Base-by-base conservation (phyloP, 2,329 filamentous ascomycete genomes). In the Monilinia aucupariae region DNA sequence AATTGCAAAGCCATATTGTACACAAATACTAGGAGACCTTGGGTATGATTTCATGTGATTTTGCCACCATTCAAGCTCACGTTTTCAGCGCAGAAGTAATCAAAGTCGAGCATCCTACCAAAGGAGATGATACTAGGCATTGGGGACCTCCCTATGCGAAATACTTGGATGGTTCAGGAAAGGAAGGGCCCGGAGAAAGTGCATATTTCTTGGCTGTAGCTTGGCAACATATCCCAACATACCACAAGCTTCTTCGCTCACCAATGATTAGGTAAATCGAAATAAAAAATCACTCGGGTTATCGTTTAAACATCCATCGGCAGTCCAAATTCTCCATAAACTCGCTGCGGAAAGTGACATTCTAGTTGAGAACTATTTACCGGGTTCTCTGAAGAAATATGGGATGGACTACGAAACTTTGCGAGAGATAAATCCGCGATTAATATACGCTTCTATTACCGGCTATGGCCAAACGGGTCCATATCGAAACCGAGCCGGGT, bases 401-500 rank as follows among this genome's bases (percentile, higher is more conserved):
- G 80, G 82, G 27, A 86, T 99, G 80, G 93, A 97, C 77, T 99
- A 92, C 71, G 86, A 88, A 32, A 90, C 89, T 0, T 77, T 99
- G 1, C 84, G 82, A 59, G 83, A 86, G 68, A 87, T 97, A 74
- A 97, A 97, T 72, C 92, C 93, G 0, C 79, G 81, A 7, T 81
- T 99, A 53, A 90, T 99, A 69, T 99, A 99, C 73, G 92, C 93
- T 17, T 96, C 91, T 69, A 96, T 99, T 70, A 99, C 94, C 0
- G 94, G 94, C 0, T 99, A 97, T 73, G 94, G 94, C 2, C 94
- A 99, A 74, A 96, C 90, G 1, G 94, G 94, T 0, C 94, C 94
- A 0, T 96, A 96, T 76, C 85, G 88, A 7, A 84, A 86, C 67
- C 84, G 94, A 17, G 92, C 94, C 4, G 94, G 94, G 5, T 99